Evolutionary conservation across 1,284 basidiomycete genomes (phyloP), one percentile per base, ranked within the genome.

Genomic region (Volvariella volvacea): DNA sequence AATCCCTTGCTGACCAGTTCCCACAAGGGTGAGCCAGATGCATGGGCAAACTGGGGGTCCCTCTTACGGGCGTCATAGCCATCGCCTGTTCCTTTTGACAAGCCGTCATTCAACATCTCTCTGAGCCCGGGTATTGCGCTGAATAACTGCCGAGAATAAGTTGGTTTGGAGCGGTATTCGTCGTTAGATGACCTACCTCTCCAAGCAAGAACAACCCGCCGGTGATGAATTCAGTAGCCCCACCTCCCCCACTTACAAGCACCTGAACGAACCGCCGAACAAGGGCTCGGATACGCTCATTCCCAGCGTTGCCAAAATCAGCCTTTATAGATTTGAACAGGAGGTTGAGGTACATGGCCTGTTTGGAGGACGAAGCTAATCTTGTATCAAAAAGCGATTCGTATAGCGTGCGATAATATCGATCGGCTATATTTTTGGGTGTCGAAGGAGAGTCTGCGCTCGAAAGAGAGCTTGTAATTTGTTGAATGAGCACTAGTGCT

Each of bases 341-440:
- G 16, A 99, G 68, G 62, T 99, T 99, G 52, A 99, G 78, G 63
- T 97, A 99, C 85, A 99, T 91, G 6, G 94, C 92, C 62, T 98
- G 93, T 62, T 99, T 98, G 22, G 88, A 90, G 14, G 92, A 92
- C 1, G 75, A 74, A 14, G 83, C 74, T 3, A 99, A 74, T 9
- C 96, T 83, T 0, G 73, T 68, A 57, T 99, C 95, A 30, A 88
- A 78, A 4, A 99, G 70, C 1, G 92, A 94, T 22, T 85, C 80
- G 59, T 99, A 99, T 0, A 99, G 70, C 0, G 91, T 83, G 39
- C 92, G 82, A 67, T 93, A 97, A 69, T 92, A 99, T 28, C 96
- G 78, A 55, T 92, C 83, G 1, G 76, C 72, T 12, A 93, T 75
- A 1, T 80, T 68, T 44, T 70, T 71, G 3, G 75, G 68, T 12